Base-by-base conservation (phyloP, 306 rosid species). In the Lathyrus oleraceus region DNA sequence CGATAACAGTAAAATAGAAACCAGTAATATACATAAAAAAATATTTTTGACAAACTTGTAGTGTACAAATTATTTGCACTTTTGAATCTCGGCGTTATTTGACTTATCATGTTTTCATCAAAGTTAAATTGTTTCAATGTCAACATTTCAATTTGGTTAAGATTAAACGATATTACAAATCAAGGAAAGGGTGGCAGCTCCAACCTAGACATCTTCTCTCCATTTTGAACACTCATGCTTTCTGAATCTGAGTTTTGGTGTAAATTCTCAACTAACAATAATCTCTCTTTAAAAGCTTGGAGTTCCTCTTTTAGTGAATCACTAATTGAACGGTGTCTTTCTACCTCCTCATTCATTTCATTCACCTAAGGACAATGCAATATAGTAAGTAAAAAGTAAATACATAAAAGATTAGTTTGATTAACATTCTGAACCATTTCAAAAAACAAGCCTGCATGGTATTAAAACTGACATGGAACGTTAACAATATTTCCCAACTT, bases 301-400 rank as follows among this genome's bases (percentile, higher is more conserved):
- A 87, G 91, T 76, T 94, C 96, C 76, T 70, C 63, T 77, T 89
- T 96, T 9, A 94, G 85, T 9, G 97, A 85, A 65, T 88, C 92
- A 83, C 84, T 87, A 69, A 84, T 85, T 58, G 79, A 73, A 60
- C 86, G 94, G 78, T 90, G 88, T 65, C 86, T 83, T 79, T 81
- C 90, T 32, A 88, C 97, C 82, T 90, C 97, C 70, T 82, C 88
- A 81, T 90, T 83, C 98, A 94, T 87, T 79, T 88, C 97, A 80
- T 72, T 68, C 62, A 85, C 97, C 98, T 76, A 43, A 73, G 73
- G 49, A 49, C 67, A 77, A 54, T 27, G 36, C 20, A 48, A 47
- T 56, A 56, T 61, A 69, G 48, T 75, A 17, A 65, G 54, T 21
- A 52, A 74, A 73, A 70, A 61, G 61, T 47, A 36, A 51, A 56